These are phyloP conservation scores for Penicillium sp. DNA, from an alignment of 2,329 filamentous ascomycete species.

Conservation along the genomic window DNA sequence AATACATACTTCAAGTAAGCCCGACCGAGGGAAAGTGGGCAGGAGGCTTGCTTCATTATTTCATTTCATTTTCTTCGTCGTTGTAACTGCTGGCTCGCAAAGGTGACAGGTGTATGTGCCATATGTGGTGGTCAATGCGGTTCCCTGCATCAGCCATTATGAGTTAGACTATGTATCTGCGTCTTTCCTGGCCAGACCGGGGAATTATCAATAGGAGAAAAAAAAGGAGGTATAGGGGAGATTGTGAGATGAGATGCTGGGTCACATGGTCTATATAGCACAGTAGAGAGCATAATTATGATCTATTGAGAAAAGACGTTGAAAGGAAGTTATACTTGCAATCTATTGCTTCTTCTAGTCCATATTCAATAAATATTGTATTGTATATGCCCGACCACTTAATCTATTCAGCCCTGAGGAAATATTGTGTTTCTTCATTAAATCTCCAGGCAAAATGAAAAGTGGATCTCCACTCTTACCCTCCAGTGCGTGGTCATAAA, in stretches of 20 bases:
- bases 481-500: not conserved
- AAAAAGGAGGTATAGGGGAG: not conserved
- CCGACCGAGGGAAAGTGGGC: not conserved
- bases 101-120: not conserved
- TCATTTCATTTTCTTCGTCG: not conserved
- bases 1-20: not conserved
- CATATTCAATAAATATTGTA: too few species aligned
- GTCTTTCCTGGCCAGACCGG: conserved; percentile 3
- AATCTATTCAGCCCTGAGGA: not conserved
- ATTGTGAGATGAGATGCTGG: not conserved
- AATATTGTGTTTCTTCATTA: not conserved
- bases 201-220: not conserved
- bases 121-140: not conserved
- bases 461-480: too few species aligned
- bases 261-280: not conserved
- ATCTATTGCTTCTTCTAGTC: not conserved
- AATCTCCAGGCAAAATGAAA: too few species aligned
- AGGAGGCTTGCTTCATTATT: not conserved
- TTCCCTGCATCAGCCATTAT: not conserved
- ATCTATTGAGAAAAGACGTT: not conserved
- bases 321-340: not conserved
- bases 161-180: not conserved
- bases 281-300: not conserved
- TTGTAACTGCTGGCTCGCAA: not conserved
- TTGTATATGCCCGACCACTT: not conserved